Base-by-base conservation (phyloP, 192 early-diverging fungal genomes). In the Rhizophagus sp. region DNA sequence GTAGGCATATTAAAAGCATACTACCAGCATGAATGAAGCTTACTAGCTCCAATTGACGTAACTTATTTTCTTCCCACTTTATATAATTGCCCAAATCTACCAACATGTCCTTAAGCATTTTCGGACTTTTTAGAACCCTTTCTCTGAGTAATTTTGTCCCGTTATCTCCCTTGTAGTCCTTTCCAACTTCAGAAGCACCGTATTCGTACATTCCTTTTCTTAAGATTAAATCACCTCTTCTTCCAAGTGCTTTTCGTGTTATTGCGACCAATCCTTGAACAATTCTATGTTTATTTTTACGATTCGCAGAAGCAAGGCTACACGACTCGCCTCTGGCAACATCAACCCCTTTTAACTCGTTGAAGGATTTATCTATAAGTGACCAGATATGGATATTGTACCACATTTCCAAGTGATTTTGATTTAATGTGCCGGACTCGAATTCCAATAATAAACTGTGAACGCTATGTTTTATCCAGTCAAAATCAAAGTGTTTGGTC, bases 81-180 rank as follows among this genome's bases (percentile, higher is more conserved):
- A 78, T 24, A 30, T 4, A 78, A 78, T 78, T 68, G 12, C 68
- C 50, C 25, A 79, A 39, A 33, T 75, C 25, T n/a, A 62, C 68
- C 0, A 84, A 73, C 78, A 84, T 84, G 30, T 84, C 83, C 36
- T 81, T 84, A n/a, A 81, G 65, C 68, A 79, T 74, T 27, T 84
- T 84, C 34, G 80, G 76, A 25, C 10, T 64, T 81, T 84, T 84
- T 9, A 81, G 1, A 2, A 36, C 81, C 24, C 76, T 78, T 36
- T 81, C 83, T 44, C 30, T 62, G 0, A 79, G 73, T 62, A 41
- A 64, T 33, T 81, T 81, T 3, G 76, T 73, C 22, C 73, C 66
- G 22, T 82, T 82, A 19, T 82, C 47, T 10, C 78, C 77, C 41
- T 82, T 49, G 50, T 80, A 81, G 5, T 62, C 22, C 22, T 67